phyloP scores from a whole-genome alignment of 2,329 filamentous ascomycete genomes.

The Alternaria dauci region DNA sequence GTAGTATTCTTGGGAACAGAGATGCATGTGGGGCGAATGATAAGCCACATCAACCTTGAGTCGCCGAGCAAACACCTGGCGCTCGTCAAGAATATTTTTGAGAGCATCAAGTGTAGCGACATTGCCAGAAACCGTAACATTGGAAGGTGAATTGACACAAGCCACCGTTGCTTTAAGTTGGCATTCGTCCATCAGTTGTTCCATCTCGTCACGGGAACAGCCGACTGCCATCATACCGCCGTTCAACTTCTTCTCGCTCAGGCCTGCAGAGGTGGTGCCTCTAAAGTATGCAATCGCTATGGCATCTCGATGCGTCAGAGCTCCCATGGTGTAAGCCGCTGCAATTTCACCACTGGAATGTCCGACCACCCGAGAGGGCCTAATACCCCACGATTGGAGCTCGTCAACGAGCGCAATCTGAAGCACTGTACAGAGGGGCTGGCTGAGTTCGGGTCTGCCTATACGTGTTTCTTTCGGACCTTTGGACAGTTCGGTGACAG shows the following conservation, averaged over 20 bases:
- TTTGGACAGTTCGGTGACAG: too few relatives aligned
- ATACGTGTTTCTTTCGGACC: too few relatives aligned
- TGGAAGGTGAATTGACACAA: constrained; percentile 15
- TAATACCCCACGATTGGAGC: constrained; percentile 22
- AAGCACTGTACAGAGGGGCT: constrained; percentile 31
- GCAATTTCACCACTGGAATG: constrained; percentile 44
- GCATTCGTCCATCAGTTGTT: too few relatives aligned
- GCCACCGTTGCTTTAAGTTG: too few relatives aligned
- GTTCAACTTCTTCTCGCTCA: too few relatives aligned
- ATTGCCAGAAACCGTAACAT: constrained; percentile 55
- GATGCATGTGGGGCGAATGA: background rate
- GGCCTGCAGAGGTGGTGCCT: background rate
- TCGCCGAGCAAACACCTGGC: background rate
- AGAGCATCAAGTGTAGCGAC: background rate
- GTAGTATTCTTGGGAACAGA: background rate
- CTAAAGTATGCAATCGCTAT: background rate
- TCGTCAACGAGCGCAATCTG: constrained; percentile 34
- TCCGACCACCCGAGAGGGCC: constrained; percentile 25
- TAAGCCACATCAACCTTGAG: background rate
- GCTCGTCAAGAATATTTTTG: background rate
- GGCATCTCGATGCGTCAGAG: constrained; percentile 9
- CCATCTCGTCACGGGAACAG: background rate
- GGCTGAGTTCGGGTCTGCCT: too few relatives aligned
- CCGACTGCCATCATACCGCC: too few relatives aligned
- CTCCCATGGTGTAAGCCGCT: constrained; percentile 32